phyloP scores from a whole-genome alignment of 768 basidiomycete species.

The Pleurotus platypus region DNA sequence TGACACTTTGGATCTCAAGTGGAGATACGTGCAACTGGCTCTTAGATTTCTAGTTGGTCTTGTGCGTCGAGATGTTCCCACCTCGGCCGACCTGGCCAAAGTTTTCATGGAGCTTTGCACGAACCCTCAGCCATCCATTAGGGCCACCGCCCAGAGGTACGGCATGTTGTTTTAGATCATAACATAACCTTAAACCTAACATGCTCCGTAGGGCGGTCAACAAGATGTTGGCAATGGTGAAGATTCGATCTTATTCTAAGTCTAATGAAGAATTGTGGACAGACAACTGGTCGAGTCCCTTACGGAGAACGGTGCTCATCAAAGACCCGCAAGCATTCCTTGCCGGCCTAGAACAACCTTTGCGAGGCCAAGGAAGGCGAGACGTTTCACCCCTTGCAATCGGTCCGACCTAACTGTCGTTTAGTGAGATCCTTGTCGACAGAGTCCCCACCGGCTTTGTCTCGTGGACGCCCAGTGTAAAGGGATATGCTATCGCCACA shows the following conservation, averaged over 20 bases:
- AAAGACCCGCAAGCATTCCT: slow-evolving; percentile 49
- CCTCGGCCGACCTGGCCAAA: slow-evolving; percentile 48
- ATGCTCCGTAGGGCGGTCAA: slow-evolving; percentile 51
- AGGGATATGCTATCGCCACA: slow-evolving; percentile 48
- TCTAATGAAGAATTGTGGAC: slow-evolving; percentile 68
- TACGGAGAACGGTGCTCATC: slow-evolving; percentile 43
- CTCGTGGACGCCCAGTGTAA: slow-evolving; percentile 62
- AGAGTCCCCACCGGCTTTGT: slow-evolving; percentile 78
- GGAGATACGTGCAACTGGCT: slow-evolving; percentile 79
- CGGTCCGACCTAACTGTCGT: slow-evolving; percentile 8
- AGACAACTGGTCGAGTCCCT: slow-evolving; percentile 67
- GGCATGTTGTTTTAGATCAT: slow-evolving; percentile 7
- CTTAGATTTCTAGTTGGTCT: slow-evolving; percentile 56
- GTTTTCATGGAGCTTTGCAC: slow-evolving; percentile 64
- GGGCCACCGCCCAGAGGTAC: slow-evolving; percentile 63
- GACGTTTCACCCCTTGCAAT: slow-evolving; percentile 12
- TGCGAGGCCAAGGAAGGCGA: slow-evolving; percentile 30
- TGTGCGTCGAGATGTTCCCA: slow-evolving; percentile 58
- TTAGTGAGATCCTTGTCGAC: slow-evolving; percentile 59
- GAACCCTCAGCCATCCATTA: slow-evolving; percentile 71
- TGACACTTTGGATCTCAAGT: slow-evolving; percentile 38
- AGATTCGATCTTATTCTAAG: slow-evolving; percentile 70
- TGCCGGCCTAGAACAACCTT: slow-evolving; percentile 37
- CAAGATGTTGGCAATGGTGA: slow-evolving; percentile 64
- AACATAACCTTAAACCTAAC: neutral